Percentiles rank a stretch among this genome's conserved stretches.
Conservation (phyloP, 2,329 filamentous ascomycete species). For the Diaporthe australafricana region DNA sequence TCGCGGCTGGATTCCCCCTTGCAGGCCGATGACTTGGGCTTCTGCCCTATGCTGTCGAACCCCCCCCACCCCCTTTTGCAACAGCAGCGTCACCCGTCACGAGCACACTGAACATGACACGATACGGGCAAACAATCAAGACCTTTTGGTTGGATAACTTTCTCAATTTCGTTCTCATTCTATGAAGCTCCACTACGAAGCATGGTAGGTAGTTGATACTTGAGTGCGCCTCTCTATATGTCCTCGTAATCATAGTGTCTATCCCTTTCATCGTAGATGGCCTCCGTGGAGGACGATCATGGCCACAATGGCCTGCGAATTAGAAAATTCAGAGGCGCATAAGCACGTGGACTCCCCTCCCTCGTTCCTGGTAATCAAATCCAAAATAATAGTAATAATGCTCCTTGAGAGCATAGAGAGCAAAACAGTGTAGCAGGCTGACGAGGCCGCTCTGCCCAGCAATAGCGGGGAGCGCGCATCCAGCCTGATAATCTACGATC, state of each 20-base stretch:
- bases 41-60: not conserved
- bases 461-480: constrained; percentile 3
- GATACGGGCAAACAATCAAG: not conserved
- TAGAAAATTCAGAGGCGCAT: not conserved
- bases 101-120: not conserved
- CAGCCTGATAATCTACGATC: constrained; percentile 17
- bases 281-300: not conserved
- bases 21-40: no score
- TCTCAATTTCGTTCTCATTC: constrained; percentile 14
- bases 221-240: not conserved
- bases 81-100: not conserved
- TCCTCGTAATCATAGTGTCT: constrained; percentile 18
- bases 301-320: not conserved
- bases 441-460: constrained; percentile 13
- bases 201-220: not conserved
- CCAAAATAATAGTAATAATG: not conserved
- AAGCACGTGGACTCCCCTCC: constrained; percentile 4
- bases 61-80: not conserved
- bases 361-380: constrained; percentile 12
- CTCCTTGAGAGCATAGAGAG: constrained; percentile 17
- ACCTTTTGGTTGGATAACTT: not conserved
- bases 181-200: constrained; percentile 14
- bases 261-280: constrained; percentile 17
- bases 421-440: constrained; percentile 3
- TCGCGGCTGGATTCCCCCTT: no score